phyloP scores from a whole-genome alignment of 805 yeast genomes.

The Kuraishia floccosa region DNA sequence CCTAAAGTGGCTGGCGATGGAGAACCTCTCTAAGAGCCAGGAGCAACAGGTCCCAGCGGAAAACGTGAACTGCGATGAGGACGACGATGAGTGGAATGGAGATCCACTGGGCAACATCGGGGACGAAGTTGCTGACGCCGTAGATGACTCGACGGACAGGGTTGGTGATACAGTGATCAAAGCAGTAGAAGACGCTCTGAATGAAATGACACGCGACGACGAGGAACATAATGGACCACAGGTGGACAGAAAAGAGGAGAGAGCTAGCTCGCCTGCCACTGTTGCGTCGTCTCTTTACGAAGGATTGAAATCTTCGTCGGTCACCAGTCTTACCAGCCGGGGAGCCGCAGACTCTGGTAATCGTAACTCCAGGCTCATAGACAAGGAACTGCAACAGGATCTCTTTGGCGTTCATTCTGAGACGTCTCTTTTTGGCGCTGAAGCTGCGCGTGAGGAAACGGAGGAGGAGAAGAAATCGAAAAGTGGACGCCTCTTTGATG shows the following conservation, averaged over 20 bases:
- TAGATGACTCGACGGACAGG: conserved; percentile 17
- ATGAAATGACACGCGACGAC: conserved; percentile 38
- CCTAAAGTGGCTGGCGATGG: conserved; percentile 37
- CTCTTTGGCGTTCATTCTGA: conserved; percentile 21
- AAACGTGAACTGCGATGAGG: background rate
- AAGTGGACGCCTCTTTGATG: background rate
- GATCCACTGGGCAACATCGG: conserved; percentile 20
- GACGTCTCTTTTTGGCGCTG: too few relatives aligned
- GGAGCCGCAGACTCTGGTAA: too few relatives aligned
- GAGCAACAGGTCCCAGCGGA: conserved; percentile 1
- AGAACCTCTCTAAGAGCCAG: conserved; percentile 7
- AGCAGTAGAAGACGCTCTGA: conserved; percentile 61
- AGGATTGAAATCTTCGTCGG: too few relatives aligned
- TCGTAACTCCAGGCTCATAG: conserved; percentile 4
- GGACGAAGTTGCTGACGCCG: conserved; percentile 19
- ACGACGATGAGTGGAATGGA: conserved; percentile 15
- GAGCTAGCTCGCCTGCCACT: too few relatives aligned
- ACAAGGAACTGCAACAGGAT: conserved; percentile 18
- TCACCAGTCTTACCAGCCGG: too few relatives aligned
- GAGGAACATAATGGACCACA: too few relatives aligned
- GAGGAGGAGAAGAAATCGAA: too few relatives aligned
- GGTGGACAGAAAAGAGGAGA: too few relatives aligned
- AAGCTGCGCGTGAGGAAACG: too few relatives aligned
- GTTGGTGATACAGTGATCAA: conserved; percentile 35
- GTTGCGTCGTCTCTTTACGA: too few relatives aligned